phyloP scores from a whole-genome alignment of 768 basidiomycete genomes.

The Xerocomellus intermedius region DNA sequence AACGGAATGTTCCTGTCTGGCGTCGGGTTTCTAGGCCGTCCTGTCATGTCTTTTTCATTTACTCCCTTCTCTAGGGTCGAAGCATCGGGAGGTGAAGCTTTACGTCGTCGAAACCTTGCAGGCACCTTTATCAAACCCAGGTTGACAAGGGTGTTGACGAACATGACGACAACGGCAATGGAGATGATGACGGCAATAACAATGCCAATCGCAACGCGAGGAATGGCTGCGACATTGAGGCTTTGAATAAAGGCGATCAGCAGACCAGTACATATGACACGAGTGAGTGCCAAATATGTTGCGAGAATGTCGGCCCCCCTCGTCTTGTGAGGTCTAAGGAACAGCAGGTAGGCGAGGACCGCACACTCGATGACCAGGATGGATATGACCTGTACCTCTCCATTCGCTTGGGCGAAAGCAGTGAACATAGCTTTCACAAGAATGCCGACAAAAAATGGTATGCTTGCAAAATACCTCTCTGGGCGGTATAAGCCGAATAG shows the following conservation, averaged over 20 bases:
- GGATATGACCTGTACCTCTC: slow-evolving; percentile 66
- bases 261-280: slow-evolving; percentile 67
- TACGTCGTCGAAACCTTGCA: slow-evolving; percentile 17
- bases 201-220: slow-evolving; percentile 78
- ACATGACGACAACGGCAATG: slow-evolving; percentile 64
- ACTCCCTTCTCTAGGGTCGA: slow-evolving; percentile 32
- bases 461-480: slow-evolving; percentile 66
- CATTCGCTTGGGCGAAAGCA: slow-evolving; percentile 58
- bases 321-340: slow-evolving; percentile 63
- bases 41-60: slow-evolving; percentile 18
- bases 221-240: slow-evolving; percentile 66
- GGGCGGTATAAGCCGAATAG: slow-evolving; percentile 66
- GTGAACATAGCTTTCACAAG: slow-evolving; percentile 73
- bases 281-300: slow-evolving; percentile 61
- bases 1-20: slow-evolving; percentile 45
- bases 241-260: slow-evolving; percentile 75
- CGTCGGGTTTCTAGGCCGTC: slow-evolving; percentile 52
- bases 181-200: slow-evolving; percentile 72
- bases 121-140: slow-evolving; percentile 34
- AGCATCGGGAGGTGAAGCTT: slow-evolving; percentile 8
- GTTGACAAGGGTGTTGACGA: slow-evolving; percentile 64
- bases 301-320: slow-evolving; percentile 70
- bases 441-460: slow-evolving; percentile 52
- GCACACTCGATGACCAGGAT: slow-evolving; percentile 65
- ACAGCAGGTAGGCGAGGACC: slow-evolving; percentile 51